Percentiles rank a stretch among this genome's conserved stretches.
Conservation (phyloP, 305 asterid genomes). For the Fraxinus velutina region DNA sequence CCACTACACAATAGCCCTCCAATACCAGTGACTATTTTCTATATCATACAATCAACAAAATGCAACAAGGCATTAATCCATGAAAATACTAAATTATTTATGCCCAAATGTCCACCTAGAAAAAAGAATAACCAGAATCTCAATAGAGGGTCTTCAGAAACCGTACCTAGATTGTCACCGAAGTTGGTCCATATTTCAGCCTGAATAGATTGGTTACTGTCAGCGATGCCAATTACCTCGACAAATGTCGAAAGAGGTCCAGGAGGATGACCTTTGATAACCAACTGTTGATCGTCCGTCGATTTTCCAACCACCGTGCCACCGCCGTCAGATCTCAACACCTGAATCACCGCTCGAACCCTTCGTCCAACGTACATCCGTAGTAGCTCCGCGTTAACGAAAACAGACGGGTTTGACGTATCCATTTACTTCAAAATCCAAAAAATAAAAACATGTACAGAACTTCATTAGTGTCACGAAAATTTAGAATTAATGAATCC, state of each 20-base stretch:
- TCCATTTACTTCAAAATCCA: conserved; percentile 47
- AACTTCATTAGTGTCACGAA: neutral
- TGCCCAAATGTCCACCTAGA: neutral
- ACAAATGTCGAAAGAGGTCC: conserved; percentile 64
- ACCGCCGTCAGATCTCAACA: conserved; percentile 63
- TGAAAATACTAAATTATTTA: neutral
- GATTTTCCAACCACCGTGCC: conserved; percentile 69
- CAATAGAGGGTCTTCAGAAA: neutral
- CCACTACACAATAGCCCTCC: neutral
- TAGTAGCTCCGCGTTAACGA: conserved; percentile 77
- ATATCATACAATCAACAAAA: neutral
- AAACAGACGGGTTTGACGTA: conserved; percentile 80
- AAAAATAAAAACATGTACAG: neutral
- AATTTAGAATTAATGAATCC: neutral
- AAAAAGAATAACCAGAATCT: neutral
- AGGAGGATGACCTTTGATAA: conserved; percentile 65
- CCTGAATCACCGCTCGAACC: conserved; percentile 83
- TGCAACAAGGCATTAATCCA: neutral
- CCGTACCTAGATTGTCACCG: conserved; percentile 68
- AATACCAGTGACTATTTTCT: neutral
- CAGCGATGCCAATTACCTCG: conserved; percentile 89
- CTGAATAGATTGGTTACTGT: conserved; percentile 56
- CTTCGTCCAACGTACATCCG: conserved; percentile 64
- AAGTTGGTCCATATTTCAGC: conserved; percentile 81
- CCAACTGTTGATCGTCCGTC: conserved; percentile 71